phyloP scores from a whole-genome alignment of 805 yeast genomes.

The Phaffomyces thermotolerans region DNA sequence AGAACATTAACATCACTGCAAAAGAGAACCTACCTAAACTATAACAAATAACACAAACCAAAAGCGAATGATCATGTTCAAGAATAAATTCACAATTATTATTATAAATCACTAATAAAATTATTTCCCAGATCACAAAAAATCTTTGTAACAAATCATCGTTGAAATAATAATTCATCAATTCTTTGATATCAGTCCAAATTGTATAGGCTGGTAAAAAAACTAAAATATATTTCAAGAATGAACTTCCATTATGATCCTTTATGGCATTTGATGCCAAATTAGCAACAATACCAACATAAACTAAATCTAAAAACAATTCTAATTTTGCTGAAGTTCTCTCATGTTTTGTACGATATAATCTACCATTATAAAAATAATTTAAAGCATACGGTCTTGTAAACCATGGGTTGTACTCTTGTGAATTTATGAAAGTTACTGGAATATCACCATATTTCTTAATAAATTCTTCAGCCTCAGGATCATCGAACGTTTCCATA shows the following conservation, averaged over 20 bases:
- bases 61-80: slow-evolving; percentile 23
- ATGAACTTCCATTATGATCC: slow-evolving; percentile 39
- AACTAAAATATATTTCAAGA: slow-evolving; percentile 41
- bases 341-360: slow-evolving; percentile 50
- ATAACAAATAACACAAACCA: slow-evolving; percentile 31
- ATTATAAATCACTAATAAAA: slow-evolving; percentile 41
- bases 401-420: slow-evolving; percentile 28
- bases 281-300: slow-evolving; percentile 58
- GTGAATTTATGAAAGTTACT: slow-evolving; percentile 39
- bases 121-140: slow-evolving; percentile 46
- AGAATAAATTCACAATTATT: slow-evolving; percentile 38
- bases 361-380: slow-evolving; percentile 48
- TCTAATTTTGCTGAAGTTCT: slow-evolving; percentile 46
- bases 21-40: slow-evolving; percentile 32
- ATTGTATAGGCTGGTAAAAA: slow-evolving; percentile 56
- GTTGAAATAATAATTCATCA: slow-evolving; percentile 55
- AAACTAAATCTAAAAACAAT: slow-evolving; percentile 53
- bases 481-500: slow-evolving; percentile 20
- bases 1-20: slow-evolving; percentile 26
- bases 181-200: slow-evolving; percentile 59
- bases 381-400: slow-evolving; percentile 53
- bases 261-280: slow-evolving; percentile 48
- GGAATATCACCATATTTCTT: slow-evolving; percentile 42
- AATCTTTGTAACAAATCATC: slow-evolving; percentile 51
- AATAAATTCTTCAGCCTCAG: slow-evolving; percentile 31